Evolutionary conservation across 805 yeast genomes (phyloP).

Genomic region (Lipomyces sp.): DNA sequence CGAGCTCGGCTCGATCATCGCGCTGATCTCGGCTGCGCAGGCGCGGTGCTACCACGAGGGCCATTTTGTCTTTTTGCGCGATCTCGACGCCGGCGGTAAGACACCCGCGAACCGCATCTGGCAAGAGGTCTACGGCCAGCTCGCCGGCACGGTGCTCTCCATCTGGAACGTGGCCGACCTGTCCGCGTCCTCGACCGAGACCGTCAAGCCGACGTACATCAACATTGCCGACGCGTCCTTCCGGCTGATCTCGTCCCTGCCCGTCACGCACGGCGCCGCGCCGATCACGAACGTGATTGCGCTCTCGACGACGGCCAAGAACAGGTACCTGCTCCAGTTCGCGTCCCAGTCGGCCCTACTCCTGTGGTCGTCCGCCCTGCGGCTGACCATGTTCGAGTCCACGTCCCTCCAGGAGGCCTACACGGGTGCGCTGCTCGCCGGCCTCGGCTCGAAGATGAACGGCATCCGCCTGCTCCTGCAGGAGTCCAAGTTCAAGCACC

Average conservation of each 20-base stretch:
- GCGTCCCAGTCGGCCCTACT: conserved; percentile 59
- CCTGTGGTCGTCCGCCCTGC: conserved; percentile 79
- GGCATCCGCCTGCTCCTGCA: conserved; percentile 84
- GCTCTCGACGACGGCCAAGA: conserved; percentile 89
- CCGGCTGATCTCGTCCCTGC: conserved; percentile 42
- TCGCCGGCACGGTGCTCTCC: conserved; percentile 87
- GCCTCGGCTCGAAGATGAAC: conserved; percentile 82
- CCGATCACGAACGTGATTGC: conserved; percentile 48
- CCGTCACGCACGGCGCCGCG: conserved; percentile 13
- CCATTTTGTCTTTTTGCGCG: conserved; percentile 43
- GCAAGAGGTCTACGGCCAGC: conserved; percentile 89
- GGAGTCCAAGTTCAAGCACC: conserved; percentile 80
- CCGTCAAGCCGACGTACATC: conserved; percentile 74
- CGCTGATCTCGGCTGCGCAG: conserved; percentile 67
- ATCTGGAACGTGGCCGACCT: conserved; percentile 69
- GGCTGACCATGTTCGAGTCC: conserved; percentile 78
- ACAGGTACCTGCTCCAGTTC: conserved; percentile 79
- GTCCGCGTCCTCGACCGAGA: conserved; percentile 42
- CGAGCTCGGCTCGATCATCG: conserved; percentile 69
- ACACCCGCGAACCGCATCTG: conserved; percentile 75
- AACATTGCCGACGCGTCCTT: conserved; percentile 88
- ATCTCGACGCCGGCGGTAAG: conserved; percentile 67
- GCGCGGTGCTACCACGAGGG: conserved; percentile 62
- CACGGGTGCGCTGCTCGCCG: conserved; percentile 88
- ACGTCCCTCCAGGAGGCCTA: conserved; percentile 88